Base-by-base conservation (phyloP, 495 filamentous ascomycete genomes). In the Podospora fimiseda region DNA sequence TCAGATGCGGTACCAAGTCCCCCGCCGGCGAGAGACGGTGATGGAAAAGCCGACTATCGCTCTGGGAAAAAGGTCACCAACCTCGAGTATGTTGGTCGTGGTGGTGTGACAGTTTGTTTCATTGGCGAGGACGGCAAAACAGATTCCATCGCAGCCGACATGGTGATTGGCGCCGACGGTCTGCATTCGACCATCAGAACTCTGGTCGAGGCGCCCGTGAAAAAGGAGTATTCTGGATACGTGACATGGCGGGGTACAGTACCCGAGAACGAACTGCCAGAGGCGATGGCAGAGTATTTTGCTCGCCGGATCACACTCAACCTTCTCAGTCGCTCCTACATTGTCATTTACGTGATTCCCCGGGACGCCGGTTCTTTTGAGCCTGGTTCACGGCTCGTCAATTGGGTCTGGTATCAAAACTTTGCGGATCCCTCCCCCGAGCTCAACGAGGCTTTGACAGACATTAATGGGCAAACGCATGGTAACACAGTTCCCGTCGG, bases 331-430 rank as follows among this genome's bases (percentile, higher is more conserved):
- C 1, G 46, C 13, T 43, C 37, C 2, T 65, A 60, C 48, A 33
- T 57, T 27, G 50, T 65, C 39, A 72, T 68, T 11, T 80, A 81
- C 55, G 58, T 66, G 16, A 78, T 81, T 27, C 73, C 76, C 0
- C 72, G 70, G 0, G 57, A 70, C 20, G 50, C 72, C n/a, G 73
- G 74, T 16, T 58, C 64, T 18, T 61, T 72, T 4, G 52, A 61
- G 14, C 60, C 59, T 0, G 72, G 69, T 14, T 47, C 70, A 5
- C 66, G 74, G 2, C 64, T 74, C 1, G 61, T 78, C 24, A 82
- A 80, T 51, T 75, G 64, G 54, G 75, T 80, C 20, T 80, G 74
- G 71, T 82, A 80, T 51, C 63, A 48, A 52, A 76, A 78, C 48
- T 66, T 70, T 21, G 48, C 63, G 0, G 60, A 64, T 33, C 45